Percentiles rank a stretch among this genome's conserved stretches.
phyloP scores from a whole-genome alignment of 2,329 filamentous ascomycete genomes.

The Coniochaeta hoffmannii region DNA sequence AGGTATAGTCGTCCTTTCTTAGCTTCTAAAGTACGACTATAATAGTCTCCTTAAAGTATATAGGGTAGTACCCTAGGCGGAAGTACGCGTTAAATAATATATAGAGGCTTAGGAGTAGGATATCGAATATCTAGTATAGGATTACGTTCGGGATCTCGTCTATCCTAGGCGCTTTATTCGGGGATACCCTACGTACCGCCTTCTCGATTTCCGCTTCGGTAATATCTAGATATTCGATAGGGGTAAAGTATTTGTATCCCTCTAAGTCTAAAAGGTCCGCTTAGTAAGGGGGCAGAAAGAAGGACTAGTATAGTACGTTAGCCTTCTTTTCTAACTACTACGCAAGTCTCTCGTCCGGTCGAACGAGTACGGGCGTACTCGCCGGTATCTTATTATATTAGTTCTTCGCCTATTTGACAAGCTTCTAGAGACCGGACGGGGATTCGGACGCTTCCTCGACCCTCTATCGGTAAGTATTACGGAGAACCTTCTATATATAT shows the following conservation, averaged over 20 bases:
- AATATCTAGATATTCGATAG: slow-evolving; percentile 1
- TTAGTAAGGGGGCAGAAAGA: slow-evolving; percentile 7
- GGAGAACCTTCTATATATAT: slow-evolving; percentile 12
- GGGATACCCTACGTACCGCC: background rate
- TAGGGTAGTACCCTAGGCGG: slow-evolving; percentile 9
- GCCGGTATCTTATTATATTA: slow-evolving; percentile 7
- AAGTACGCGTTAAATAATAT: slow-evolving; percentile 12
- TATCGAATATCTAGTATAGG: slow-evolving; percentile 11
- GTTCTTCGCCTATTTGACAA: slow-evolving; percentile 13
- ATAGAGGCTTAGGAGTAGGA: slow-evolving; percentile 8
- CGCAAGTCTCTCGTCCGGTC: background rate
- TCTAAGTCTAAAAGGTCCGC: slow-evolving; percentile 8
- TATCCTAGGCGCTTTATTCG: slow-evolving; percentile 11
- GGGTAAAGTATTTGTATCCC: slow-evolving; percentile 8
- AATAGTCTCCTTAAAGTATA: slow-evolving; percentile 10
- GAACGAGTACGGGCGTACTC: background rate
- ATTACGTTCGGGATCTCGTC: slow-evolving; percentile 14
- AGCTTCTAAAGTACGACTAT: slow-evolving; percentile 7
- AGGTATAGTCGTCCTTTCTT: slow-evolving; percentile 12
- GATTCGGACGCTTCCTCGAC: slow-evolving; percentile 12
- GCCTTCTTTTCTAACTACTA: slow-evolving; percentile 4
- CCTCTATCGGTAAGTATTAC: slow-evolving; percentile 11
- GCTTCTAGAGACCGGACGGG: slow-evolving; percentile 4
- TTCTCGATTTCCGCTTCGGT: background rate
- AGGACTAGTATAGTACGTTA: slow-evolving; percentile 4